These are phyloP conservation scores for Panicum hallii DNA, from an alignment of 202 grass and related monocot genomes.

Conservation along the genomic window DNA sequence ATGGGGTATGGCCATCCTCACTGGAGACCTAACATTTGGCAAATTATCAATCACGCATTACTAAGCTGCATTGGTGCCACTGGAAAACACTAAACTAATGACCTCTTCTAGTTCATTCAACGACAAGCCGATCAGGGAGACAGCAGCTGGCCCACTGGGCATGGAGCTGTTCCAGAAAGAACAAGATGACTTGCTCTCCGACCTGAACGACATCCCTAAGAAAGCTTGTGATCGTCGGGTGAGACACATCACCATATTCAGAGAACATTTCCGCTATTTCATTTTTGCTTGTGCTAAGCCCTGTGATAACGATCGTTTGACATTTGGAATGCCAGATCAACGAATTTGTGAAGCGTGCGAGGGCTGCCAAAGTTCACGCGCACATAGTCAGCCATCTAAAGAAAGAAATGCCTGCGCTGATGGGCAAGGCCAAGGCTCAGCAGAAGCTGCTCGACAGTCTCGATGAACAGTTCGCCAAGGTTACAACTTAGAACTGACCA, in stretches of 20 bases:
- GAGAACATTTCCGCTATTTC: background rate
- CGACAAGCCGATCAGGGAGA: constrained; percentile 74
- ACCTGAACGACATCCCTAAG: constrained; percentile 85
- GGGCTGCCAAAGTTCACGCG: constrained; percentile 71
- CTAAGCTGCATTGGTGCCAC: background rate
- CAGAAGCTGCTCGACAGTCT: constrained; percentile 68
- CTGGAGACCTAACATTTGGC: constrained; percentile 31
- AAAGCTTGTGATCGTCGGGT: constrained; percentile 78
- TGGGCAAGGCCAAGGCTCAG: constrained; percentile 82
- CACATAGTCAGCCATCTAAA: constrained; percentile 79
- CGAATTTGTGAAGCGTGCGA: constrained; percentile 80
- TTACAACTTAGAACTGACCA: background rate
- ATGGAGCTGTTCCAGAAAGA: constrained; percentile 80
- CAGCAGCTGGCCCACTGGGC: constrained; percentile 64
- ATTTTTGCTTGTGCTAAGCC: background rate
- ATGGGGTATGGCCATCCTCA: constrained; percentile 64
- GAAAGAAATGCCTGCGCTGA: constrained; percentile 81
- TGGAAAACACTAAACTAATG: constrained; percentile 19
- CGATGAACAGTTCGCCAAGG: constrained; percentile 70
- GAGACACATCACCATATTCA: constrained; percentile 10
- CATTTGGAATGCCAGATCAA: constrained; percentile 56
- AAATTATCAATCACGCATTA: background rate
- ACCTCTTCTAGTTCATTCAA: constrained; percentile 67
- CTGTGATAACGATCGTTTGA: background rate
- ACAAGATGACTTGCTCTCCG: constrained; percentile 74